These are phyloP conservation scores for Sphagnum tenellum DNA, from an alignment of 225 moss, liverwort and hornwort species.

Conservation along the genomic window DNA sequence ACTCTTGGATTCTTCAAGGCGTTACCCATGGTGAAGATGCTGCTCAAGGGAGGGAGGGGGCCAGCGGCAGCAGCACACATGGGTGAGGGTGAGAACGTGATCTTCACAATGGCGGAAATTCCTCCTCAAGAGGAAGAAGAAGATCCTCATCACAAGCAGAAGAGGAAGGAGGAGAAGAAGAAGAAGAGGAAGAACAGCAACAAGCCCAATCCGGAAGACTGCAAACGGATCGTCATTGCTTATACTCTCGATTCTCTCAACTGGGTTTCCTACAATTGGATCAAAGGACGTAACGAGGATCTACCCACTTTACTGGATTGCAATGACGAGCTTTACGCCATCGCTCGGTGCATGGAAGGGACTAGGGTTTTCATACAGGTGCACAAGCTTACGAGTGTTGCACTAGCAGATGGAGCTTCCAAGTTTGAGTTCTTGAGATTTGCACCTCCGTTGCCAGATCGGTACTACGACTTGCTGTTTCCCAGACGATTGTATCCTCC, in stretches of 20 bases:
- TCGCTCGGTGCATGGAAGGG: slow-evolving; percentile 24
- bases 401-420: not conserved
- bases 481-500: slow-evolving; percentile 12
- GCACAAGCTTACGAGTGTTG: slow-evolving; percentile 11
- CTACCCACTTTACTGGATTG: slow-evolving; percentile 29
- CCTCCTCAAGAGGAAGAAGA: too few relatives aligned
- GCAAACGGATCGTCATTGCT: slow-evolving; percentile 14
- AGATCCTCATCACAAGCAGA: too few relatives aligned
- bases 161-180: too few relatives aligned
- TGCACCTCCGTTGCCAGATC: slow-evolving; percentile 29
- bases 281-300: not conserved
- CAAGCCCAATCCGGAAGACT: not conserved
- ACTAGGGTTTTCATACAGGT: slow-evolving; percentile 26
- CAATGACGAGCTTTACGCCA: slow-evolving; percentile 20
- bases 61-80: too few relatives aligned
- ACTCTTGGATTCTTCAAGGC: too few relatives aligned
- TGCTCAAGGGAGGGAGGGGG: too few relatives aligned
- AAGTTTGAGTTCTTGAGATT: slow-evolving; percentile 9
- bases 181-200: too few relatives aligned
- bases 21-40: too few relatives aligned
- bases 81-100: too few relatives aligned
- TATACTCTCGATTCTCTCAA: slow-evolving; percentile 16
- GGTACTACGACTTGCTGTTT: slow-evolving; percentile 21
- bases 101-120: too few relatives aligned
- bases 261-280: slow-evolving; percentile 18